These are phyloP conservation scores for Aspergillus neoniger DNA, from an alignment of 2,329 filamentous ascomycete genomes.

Conservation along the genomic window DNA sequence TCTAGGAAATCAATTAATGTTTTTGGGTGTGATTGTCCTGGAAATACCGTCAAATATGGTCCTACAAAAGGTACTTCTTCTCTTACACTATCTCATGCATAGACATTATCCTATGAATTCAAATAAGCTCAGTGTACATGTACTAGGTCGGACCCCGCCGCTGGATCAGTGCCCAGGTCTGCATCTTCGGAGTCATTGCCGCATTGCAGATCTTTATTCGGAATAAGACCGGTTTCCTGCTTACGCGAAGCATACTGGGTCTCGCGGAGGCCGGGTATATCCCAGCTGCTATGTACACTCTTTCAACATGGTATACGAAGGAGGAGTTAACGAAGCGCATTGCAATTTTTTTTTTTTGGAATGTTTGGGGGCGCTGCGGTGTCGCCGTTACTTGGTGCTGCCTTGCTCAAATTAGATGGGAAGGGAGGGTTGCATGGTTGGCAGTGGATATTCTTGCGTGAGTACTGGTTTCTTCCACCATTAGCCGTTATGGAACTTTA, in stretches of 20 bases:
- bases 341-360: constrained; percentile 55
- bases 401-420: constrained; percentile 50
- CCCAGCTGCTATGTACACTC: constrained; percentile 53
- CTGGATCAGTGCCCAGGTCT: constrained; percentile 54
- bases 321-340: constrained; percentile 51
- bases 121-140: constrained; percentile 6
- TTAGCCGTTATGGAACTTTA: background rate
- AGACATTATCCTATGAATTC: no score
- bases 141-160: constrained; percentile 47
- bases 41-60: constrained; percentile 56
- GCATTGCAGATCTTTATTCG: constrained; percentile 49
- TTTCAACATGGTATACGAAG: constrained; percentile 55
- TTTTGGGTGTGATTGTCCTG: constrained; percentile 52
- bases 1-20: constrained; percentile 57
- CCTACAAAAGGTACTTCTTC: constrained; percentile 19
- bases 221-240: constrained; percentile 49
- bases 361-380: constrained; percentile 56
- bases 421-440: constrained; percentile 48
- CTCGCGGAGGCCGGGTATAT: constrained; percentile 56
- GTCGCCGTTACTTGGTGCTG: constrained; percentile 52
- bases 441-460: constrained; percentile 56
- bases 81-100: background rate
- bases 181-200: constrained; percentile 52
- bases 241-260: constrained; percentile 49
- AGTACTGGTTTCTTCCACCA: background rate